phyloP scores from a whole-genome alignment of 2,329 filamentous ascomycete species.

The Fusarium sp. region DNA sequence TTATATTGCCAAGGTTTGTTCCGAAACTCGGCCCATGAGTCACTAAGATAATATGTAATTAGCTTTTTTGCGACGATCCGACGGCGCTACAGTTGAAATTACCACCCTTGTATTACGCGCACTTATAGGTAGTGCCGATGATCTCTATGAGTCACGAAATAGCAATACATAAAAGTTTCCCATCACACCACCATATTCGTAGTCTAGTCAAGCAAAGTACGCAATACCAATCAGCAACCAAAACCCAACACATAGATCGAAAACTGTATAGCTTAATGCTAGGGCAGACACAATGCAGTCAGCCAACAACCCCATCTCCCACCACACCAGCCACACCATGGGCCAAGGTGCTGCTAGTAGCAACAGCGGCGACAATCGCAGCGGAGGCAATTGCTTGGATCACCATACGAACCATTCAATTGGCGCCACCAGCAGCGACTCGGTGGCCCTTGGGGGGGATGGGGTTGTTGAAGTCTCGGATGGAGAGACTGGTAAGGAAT shows the following conservation, averaged over 20 bases:
- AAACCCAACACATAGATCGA: background rate
- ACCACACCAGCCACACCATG: constrained; percentile 50
- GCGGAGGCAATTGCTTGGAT: constrained; percentile 35
- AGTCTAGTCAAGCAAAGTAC: background rate
- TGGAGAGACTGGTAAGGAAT: constrained; percentile 14
- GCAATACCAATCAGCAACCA: too few relatives aligned
- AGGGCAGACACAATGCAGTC: constrained; percentile 39
- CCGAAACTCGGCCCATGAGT: too few relatives aligned
- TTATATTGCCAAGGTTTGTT: too few relatives aligned
- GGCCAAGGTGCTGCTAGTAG: constrained; percentile 46
- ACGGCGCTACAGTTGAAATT: too few relatives aligned
- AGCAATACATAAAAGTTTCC: background rate
- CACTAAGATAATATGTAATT: too few relatives aligned
- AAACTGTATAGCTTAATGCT: constrained; percentile 29
- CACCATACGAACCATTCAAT: constrained; percentile 43
- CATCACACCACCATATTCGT: background rate
- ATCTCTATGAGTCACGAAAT: background rate
- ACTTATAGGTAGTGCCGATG: background rate
- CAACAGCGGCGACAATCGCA: constrained; percentile 42
- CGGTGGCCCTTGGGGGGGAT: constrained; percentile 27
- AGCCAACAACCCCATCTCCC: constrained; percentile 46
- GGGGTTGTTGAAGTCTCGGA: constrained; percentile 30
- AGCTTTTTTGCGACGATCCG: too few relatives aligned
- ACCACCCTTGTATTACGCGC: too few relatives aligned
- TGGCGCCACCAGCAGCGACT: constrained; percentile 39